These are phyloP conservation scores for Metschnikowia koreensis DNA, from an alignment of 805 yeast genomes.

Conservation along the genomic window DNA sequence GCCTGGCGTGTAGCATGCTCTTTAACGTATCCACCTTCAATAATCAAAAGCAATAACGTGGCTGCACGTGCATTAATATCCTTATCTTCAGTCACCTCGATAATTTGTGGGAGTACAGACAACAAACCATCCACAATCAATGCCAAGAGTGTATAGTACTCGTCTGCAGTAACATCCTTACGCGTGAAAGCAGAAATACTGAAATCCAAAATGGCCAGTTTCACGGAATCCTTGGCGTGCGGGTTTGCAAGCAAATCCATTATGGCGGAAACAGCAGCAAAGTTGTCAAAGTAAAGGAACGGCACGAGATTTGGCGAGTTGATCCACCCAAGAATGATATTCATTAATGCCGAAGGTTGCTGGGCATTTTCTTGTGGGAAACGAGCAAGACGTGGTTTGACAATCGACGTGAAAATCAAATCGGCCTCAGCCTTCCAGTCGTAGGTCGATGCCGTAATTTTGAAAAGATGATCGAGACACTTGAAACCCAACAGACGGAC, in stretches of 20 bases:
- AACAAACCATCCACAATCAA: constrained; percentile 59
- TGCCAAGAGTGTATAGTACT: constrained; percentile 48
- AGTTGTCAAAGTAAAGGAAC: constrained; percentile 56
- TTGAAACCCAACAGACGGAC: constrained; percentile 69
- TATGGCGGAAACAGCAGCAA: constrained; percentile 53
- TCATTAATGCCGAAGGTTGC: constrained; percentile 76
- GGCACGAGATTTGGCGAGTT: constrained; percentile 41
- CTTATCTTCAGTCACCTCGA: constrained; percentile 39
- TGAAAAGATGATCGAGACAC: constrained; percentile 57
- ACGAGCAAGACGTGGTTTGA: constrained; percentile 61
- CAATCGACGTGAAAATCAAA: constrained; percentile 50
- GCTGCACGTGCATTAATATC: constrained; percentile 54
- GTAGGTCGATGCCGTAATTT: constrained; percentile 46
- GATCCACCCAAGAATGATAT: constrained; percentile 58
- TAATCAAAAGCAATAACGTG: constrained; percentile 49
- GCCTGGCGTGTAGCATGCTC: constrained; percentile 51
- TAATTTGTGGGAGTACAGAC: constrained; percentile 47
- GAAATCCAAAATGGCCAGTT: constrained; percentile 54
- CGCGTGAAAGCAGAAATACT: constrained; percentile 45
- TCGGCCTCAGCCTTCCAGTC: constrained; percentile 55
- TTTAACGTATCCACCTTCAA: constrained; percentile 57
- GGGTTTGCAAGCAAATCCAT: constrained; percentile 51
- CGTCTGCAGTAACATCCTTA: constrained; percentile 37
- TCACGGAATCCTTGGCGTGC: constrained; percentile 66
- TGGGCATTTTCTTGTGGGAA: constrained; percentile 80